Evolutionary conservation across 495 filamentous ascomycete species (phyloP).

Genomic region (Sphaerosporella brunnea): DNA sequence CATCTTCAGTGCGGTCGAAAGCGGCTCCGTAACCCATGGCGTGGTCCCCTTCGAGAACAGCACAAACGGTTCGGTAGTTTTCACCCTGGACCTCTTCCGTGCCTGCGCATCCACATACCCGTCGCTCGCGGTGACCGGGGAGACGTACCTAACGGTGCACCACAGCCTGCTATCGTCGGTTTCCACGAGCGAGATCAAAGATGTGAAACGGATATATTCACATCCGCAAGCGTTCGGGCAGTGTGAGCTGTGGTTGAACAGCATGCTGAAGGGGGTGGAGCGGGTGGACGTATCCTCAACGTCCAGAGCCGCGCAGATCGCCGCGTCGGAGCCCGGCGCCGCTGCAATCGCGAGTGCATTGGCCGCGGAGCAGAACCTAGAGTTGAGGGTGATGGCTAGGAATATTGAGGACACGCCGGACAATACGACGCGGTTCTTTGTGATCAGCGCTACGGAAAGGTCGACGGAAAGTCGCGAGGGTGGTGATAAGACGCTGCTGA

Average conservation of each 20-base stretch:
- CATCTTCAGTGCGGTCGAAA: constrained; percentile 63
- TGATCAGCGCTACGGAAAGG: constrained; percentile 33
- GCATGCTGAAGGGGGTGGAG: constrained; percentile 50
- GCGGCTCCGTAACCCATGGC: constrained; percentile 41
- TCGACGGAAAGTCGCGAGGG: constrained; percentile 36
- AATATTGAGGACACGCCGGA: constrained; percentile 68
- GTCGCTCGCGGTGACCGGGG: constrained; percentile 57
- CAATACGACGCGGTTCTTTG: constrained; percentile 79
- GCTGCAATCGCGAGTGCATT: constrained; percentile 63
- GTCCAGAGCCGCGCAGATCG: constrained; percentile 60
- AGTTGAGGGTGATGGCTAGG: constrained; percentile 48
- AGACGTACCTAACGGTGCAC: constrained; percentile 67
- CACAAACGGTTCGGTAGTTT: constrained; percentile 76
- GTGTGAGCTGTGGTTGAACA: constrained; percentile 55
- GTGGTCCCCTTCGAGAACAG: constrained; percentile 94
- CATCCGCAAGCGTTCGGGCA: constrained; percentile 93
- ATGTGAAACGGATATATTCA: constrained; percentile 53
- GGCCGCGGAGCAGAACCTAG: constrained; percentile 49
- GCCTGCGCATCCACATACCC: constrained; percentile 42
- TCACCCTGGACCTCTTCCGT: constrained; percentile 73
- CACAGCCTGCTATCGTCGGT: constrained; percentile 55
- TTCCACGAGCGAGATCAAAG: constrained; percentile 28
- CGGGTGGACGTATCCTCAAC: constrained; percentile 75
- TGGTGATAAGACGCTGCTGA: constrained; percentile 52
- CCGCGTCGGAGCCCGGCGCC: constrained; percentile 38